Percentiles rank a stretch among this genome's conserved stretches.
phyloP scores from a whole-genome alignment of 2,329 filamentous ascomycete genomes.

The Zasmidium cellare region DNA sequence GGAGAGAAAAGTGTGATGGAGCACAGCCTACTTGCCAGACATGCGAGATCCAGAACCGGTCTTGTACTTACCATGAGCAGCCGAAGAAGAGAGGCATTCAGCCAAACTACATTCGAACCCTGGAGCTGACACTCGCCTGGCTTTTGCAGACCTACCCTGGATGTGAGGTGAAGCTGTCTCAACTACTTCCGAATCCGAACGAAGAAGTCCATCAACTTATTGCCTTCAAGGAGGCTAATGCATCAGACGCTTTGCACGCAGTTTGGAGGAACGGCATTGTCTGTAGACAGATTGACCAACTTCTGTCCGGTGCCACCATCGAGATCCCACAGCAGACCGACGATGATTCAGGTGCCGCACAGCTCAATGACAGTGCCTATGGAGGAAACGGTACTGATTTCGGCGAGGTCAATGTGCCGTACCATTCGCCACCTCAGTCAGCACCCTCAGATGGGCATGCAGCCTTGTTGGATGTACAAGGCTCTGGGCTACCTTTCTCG shows the following conservation, averaged over 20 bases:
- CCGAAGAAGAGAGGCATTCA: conserved; percentile 77
- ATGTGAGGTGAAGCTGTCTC: conserved; percentile 59
- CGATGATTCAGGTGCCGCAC: too few species aligned
- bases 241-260: conserved; percentile 59
- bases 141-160: conserved; percentile 61
- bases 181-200: conserved; percentile 52
- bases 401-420: background rate
- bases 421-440: conserved; percentile 23
- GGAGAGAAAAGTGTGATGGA: conserved; percentile 72
- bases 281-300: conserved; percentile 61
- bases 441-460: conserved; percentile 14
- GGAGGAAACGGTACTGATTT: background rate
- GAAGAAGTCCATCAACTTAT: conserved; percentile 47
- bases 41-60: conserved; percentile 62
- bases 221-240: conserved; percentile 52
- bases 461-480: background rate
- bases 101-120: conserved; percentile 74
- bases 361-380: background rate
- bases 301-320: conserved; percentile 52
- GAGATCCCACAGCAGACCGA: conserved; percentile 16
- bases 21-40: conserved; percentile 66
- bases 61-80: conserved; percentile 70
- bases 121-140: conserved; percentile 69
- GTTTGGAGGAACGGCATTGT: conserved; percentile 64
- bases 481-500: background rate